Evolutionary conservation across 129 eudicot genomes (phyloP).

Genomic region (Pulicaria dysenterica): DNA sequence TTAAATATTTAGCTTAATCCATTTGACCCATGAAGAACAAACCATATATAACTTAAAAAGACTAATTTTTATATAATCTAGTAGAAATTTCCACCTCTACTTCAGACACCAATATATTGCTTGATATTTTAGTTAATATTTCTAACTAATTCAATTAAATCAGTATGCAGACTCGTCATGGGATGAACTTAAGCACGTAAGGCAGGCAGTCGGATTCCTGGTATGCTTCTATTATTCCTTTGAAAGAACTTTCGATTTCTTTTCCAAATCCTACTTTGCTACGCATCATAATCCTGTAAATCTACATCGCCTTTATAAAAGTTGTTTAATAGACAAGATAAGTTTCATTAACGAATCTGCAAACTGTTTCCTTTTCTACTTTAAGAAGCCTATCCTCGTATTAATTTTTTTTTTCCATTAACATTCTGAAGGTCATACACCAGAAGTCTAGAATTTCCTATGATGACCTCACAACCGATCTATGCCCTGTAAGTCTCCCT

Average conservation of each 20-base stretch:
- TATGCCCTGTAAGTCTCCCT: constrained; percentile 77
- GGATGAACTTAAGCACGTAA: constrained; percentile 66
- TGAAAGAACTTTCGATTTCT: background rate
- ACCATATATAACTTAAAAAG: background rate
- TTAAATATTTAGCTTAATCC: background rate
- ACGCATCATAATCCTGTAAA: background rate
- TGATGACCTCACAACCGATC: constrained; percentile 61
- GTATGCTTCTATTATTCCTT: constrained; percentile 42
- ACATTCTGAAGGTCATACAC: constrained; percentile 63
- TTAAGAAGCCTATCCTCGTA: background rate
- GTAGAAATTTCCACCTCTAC: constrained; percentile 14
- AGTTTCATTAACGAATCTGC: background rate
- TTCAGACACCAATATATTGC: background rate
- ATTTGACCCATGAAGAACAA: background rate
- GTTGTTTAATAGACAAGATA: background rate
- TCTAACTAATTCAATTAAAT: constrained; percentile 18
- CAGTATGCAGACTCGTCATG: constrained; percentile 68
- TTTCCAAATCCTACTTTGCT: background rate
- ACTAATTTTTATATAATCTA: background rate
- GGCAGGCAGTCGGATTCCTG: constrained; percentile 79
- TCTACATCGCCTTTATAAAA: background rate
- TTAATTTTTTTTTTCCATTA: constrained; percentile 2
- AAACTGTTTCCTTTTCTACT: background rate
- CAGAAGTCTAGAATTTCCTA: constrained; percentile 66
- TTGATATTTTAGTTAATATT: background rate